Conservation (phyloP, 768 basidiomycete species). For the Psilocybe cubensis region DNA sequence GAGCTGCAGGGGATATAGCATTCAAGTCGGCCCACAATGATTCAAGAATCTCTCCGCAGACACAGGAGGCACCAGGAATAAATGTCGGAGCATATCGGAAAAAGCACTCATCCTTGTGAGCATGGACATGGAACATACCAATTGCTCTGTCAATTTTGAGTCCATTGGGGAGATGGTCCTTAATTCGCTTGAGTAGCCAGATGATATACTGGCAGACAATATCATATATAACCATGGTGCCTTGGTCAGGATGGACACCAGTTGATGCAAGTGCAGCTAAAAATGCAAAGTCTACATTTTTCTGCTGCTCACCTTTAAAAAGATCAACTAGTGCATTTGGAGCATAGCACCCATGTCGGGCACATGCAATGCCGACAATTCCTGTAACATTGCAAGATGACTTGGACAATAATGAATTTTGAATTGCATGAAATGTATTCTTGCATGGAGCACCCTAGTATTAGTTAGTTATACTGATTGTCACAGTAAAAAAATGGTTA, state of each 20-base stretch:
- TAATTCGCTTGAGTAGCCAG: no score
- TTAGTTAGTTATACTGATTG: no score
- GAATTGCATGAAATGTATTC: not conserved
- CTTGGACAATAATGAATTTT: not conserved
- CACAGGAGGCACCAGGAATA: constrained; percentile 17
- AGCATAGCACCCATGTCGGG: not conserved
- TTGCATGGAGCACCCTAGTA: no score
- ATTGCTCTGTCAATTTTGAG: no score
- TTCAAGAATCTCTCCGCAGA: constrained; percentile 25
- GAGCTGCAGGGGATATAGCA: constrained; percentile 9
- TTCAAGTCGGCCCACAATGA: constrained; percentile 23
- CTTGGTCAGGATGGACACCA: not conserved
- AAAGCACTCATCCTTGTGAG: constrained; percentile 28
- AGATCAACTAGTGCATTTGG: not conserved
- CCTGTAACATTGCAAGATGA: not conserved
- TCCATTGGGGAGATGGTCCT: no score
- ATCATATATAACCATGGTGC: constrained; percentile 14
- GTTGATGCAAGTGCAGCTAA: no score
- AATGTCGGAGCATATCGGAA: constrained; percentile 23
- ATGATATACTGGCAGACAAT: constrained; percentile 21
- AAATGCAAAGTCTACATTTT: no score
- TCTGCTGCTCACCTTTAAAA: not conserved
- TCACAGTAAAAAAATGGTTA: no score
- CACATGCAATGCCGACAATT: not conserved
- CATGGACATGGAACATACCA: constrained; percentile 34